Evolutionary conservation across 352 stramenopile genomes (phyloP), one percentile per base, ranked within the genome.

Genomic region (Albugo laibachii): DNA sequence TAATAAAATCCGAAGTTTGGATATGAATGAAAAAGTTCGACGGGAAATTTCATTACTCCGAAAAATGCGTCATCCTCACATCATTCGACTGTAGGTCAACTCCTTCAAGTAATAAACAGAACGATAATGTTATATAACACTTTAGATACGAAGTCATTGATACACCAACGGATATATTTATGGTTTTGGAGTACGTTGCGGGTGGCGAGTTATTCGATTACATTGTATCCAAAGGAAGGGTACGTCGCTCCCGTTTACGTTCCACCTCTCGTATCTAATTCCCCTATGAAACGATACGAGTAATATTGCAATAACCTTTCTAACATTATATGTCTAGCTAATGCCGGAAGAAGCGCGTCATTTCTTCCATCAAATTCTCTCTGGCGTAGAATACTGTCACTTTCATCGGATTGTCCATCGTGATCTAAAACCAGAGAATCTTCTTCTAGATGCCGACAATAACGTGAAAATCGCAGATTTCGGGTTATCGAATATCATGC

Each of bases 391-490:
- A 67, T 99, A 99, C 65, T 99, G 94, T 58, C 96, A 99, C 67
- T 97, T 96, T 57, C 93, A 99, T 61, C 91, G 94, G 54, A 97
- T 99, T 53, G 95, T 99, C 38, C 96, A 99, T 58, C 80, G 95
- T 54, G 95, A 98, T 66, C 70, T 99, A 34, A 98, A 99, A 62
- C 94, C 94, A 4, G 93, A 98, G 47, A 98, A 98, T 62, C 57
- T 98, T 42, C 70, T 98, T 41, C 63, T 99, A 27, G 95, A 98
- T 65, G 86, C 83, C 10, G 94, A 98, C 59, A 95, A 97, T 56
- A 99, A 99, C 62, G 95, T 99, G 58, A 99, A 99, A 64, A 97
- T 99, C 65, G 96, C 95, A 11, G 96, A 99, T 62, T 99, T 99
- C 70, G 96, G 96, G 16, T 76, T 99, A 11, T 97, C 87, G 15